Percentiles rank a stretch among this genome's conserved stretches.
phyloP scores from a whole-genome alignment of 352 stramenopile genomes.

The Globisporangium mamillatum region DNA sequence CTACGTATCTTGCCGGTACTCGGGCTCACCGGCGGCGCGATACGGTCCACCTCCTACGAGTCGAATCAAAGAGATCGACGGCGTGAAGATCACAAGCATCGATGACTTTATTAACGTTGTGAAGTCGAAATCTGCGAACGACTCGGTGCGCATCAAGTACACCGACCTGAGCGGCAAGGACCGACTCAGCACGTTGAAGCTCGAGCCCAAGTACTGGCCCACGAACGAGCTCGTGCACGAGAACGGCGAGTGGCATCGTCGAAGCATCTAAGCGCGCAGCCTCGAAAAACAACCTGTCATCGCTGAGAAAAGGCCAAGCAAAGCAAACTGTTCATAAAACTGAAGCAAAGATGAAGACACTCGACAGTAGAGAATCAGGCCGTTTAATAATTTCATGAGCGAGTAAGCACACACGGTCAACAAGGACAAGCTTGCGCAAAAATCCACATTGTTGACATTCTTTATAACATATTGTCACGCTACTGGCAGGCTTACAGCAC shows the following conservation, averaged over 20 bases:
- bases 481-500: neutral
- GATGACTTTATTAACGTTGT: slow-evolving; percentile 88
- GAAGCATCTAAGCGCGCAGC: slow-evolving; percentile 30
- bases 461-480: neutral
- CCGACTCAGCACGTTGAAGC: slow-evolving; percentile 84
- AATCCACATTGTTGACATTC: neutral
- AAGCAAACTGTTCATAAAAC: neutral
- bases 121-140: slow-evolving; percentile 46
- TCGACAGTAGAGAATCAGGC: neutral
- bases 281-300: neutral
- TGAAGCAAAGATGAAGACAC: neutral
- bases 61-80: slow-evolving; percentile 91
- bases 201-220: slow-evolving; percentile 89
- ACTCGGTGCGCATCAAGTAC: slow-evolving; percentile 89
- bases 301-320: neutral
- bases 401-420: neutral
- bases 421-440: neutral
- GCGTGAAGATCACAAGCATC: slow-evolving; percentile 80
- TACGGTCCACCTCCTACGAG: slow-evolving; percentile 86
- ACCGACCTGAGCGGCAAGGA: slow-evolving; percentile 86
- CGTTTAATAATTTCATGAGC: neutral
- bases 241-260: slow-evolving; percentile 72
- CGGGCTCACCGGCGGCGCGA: slow-evolving; percentile 83
- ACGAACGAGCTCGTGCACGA: slow-evolving; percentile 84
- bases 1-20: slow-evolving; percentile 87